Percentiles rank a stretch among this genome's conserved stretches.
Conservation (phyloP, 306 rosid genomes). For the Casuarina cunninghamiana region DNA sequence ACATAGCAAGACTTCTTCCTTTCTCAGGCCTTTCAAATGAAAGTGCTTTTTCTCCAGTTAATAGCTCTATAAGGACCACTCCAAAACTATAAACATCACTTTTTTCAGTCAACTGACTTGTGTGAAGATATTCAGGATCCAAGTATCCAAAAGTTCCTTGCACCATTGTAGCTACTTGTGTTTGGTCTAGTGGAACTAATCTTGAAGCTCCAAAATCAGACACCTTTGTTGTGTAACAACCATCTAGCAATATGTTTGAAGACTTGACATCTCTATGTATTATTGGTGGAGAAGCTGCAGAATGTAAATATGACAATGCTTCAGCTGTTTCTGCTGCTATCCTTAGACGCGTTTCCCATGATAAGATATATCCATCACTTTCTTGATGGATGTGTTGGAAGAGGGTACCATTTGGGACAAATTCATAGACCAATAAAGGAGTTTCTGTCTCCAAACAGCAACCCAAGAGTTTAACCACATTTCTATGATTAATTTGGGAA, state of each 20-base stretch:
- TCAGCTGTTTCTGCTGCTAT: constrained; percentile 28
- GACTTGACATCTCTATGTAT: not conserved
- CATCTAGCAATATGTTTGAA: constrained; percentile 39
- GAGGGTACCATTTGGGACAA: too few relatives aligned
- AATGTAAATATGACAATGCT: too few relatives aligned
- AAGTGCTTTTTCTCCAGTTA: constrained; percentile 31
- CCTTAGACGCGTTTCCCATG: constrained; percentile 11
- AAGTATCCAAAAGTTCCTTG: constrained; percentile 39
- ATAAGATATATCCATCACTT: too few relatives aligned
- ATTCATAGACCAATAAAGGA: too few relatives aligned
- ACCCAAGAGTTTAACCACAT: constrained; percentile 19
- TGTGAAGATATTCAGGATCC: constrained; percentile 33
- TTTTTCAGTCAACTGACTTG: not conserved
- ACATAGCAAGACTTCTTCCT: constrained; percentile 24
- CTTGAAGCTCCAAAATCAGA: constrained; percentile 39
- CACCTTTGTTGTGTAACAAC: constrained; percentile 24
- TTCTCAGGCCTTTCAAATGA: constrained; percentile 22
- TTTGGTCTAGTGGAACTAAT: constrained; percentile 28
- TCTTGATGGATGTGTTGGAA: too few relatives aligned
- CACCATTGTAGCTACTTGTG: constrained; percentile 29
- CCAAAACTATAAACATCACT: constrained; percentile 49
- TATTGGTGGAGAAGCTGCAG: too few relatives aligned
- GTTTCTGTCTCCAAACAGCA: constrained; percentile 23
- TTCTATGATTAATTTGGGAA: constrained; percentile 5
- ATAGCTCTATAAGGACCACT: constrained; percentile 33